Conservation (phyloP, 371 early-diverging fungal genomes). For the Mortierella sp. region DNA sequence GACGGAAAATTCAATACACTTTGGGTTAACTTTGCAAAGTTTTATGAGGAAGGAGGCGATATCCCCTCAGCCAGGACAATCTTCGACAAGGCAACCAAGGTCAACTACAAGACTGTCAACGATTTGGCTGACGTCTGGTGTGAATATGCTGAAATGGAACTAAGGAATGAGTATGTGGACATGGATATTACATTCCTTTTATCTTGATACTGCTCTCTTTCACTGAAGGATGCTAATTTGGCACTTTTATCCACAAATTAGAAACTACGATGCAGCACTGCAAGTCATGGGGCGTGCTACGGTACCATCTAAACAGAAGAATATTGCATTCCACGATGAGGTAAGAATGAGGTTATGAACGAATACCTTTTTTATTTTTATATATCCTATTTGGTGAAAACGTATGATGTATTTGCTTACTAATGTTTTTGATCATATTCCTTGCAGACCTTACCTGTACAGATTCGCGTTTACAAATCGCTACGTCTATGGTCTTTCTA, state of each 20-base stretch:
- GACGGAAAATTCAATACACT: constrained; percentile 82
- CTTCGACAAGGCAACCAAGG: constrained; percentile 88
- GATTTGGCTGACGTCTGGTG: constrained; percentile 95
- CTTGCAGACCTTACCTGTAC: constrained; percentile 72
- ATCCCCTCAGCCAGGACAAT: constrained; percentile 79
- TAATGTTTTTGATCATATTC: neutral
- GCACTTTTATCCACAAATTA: neutral
- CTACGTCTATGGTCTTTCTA: constrained; percentile 93
- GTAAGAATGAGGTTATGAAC: constrained; percentile 13
- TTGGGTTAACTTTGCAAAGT: constrained; percentile 90
- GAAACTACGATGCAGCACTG: constrained; percentile 53
- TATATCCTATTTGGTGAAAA: neutral
- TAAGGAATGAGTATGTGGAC: constrained; percentile 72
- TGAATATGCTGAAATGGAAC: constrained; percentile 94
- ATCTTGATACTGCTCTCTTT: neutral
- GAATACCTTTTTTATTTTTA: neutral
- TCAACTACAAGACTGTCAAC: constrained; percentile 82
- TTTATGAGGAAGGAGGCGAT: constrained; percentile 79
- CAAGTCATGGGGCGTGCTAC: constrained; percentile 56
- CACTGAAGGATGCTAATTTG: neutral
- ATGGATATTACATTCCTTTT: neutral
- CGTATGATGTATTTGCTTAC: neutral
- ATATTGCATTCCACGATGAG: constrained; percentile 69
- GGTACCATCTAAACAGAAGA: constrained; percentile 56
- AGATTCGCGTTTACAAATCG: constrained; percentile 91